phyloP scores from a whole-genome alignment of 192 early-diverging fungal species.

The Coemansia sp. region DNA sequence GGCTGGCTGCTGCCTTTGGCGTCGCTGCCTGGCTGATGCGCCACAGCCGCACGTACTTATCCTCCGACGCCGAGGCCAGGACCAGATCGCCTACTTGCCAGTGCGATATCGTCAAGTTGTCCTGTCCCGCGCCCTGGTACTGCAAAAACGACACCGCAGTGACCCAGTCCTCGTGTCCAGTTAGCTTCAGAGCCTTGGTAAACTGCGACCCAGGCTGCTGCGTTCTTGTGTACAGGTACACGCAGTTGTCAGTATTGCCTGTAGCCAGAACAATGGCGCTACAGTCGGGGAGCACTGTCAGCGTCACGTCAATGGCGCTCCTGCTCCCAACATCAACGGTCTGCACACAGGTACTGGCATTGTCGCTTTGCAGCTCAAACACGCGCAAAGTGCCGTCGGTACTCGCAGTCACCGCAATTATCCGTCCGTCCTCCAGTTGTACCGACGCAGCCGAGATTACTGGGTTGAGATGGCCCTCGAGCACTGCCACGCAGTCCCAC shows the following conservation, averaged over 20 bases:
- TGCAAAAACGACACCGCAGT: constrained; percentile 71
- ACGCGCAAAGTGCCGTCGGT: constrained; percentile 31
- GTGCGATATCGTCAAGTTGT: constrained; percentile 35
- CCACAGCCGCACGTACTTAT: constrained; percentile 93
- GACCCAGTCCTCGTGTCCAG: constrained; percentile 95
- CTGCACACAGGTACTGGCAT: constrained; percentile 60
- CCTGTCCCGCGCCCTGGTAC: constrained; percentile 42
- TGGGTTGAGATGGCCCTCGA: constrained; percentile 65
- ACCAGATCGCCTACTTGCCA: constrained; percentile 75
- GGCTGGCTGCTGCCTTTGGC: not conserved
- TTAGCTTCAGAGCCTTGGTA: constrained; percentile 58
- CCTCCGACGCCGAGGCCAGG: constrained; percentile 86
- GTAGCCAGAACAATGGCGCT: constrained; percentile 65
- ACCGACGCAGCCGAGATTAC: constrained; percentile 60
- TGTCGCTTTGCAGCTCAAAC: constrained; percentile 22
- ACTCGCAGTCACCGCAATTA: constrained; percentile 13
- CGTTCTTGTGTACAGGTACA: constrained; percentile 66
- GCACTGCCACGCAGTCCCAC: constrained; percentile 65
- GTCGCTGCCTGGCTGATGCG: constrained; percentile 9
- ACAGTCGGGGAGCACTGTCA: constrained; percentile 61
- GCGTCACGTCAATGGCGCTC: constrained; percentile 65
- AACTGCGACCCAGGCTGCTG: constrained; percentile 54
- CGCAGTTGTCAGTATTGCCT: constrained; percentile 78
- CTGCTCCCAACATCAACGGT: constrained; percentile 62
- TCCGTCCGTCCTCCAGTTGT: constrained; percentile 1